Conservation (phyloP, 768 basidiomycete genomes). For the Boletus bicolor region DNA sequence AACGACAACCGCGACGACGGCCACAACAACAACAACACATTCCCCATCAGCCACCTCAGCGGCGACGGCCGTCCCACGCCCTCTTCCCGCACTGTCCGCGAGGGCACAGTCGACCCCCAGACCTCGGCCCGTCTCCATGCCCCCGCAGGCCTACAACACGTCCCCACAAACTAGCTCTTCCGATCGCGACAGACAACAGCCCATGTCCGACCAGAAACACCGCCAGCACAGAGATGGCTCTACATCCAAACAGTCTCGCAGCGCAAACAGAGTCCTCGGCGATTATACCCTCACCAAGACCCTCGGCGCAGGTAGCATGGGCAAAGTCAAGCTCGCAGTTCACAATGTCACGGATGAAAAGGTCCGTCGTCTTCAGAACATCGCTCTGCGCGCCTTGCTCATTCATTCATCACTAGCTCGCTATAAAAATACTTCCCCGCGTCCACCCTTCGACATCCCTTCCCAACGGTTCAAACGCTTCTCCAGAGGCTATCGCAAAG, state of each 20-base stretch:
- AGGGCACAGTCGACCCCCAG: constrained; percentile 29
- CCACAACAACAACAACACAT: constrained; percentile 6
- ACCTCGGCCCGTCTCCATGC: constrained; percentile 72
- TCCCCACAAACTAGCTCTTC: constrained; percentile 32
- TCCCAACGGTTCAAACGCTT: constrained; percentile 42
- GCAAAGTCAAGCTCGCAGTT: constrained; percentile 95
- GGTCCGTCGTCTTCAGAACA: constrained; percentile 45
- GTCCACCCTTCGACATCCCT: constrained; percentile 60
- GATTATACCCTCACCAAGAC: constrained; percentile 97
- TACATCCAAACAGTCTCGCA: constrained; percentile 35
- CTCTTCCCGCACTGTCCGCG: constrained; percentile 23
- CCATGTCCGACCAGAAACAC: constrained; percentile 28
- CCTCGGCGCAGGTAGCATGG: constrained; percentile 97
- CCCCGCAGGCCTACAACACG: constrained; percentile 52
- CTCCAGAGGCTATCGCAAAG: constrained; percentile 62
- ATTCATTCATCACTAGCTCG: constrained; percentile 54
- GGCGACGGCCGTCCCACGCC: constrained; percentile 33
- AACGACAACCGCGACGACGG: constrained; percentile 11
- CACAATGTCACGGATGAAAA: constrained; percentile 89
- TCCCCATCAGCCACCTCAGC: constrained; percentile 15
- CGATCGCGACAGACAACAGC: constrained; percentile 31
- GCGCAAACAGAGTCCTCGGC: constrained; percentile 62
- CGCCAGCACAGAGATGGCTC: constrained; percentile 32
- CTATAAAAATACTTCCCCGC: constrained; percentile 98
- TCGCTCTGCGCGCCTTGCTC: constrained; percentile 4